A percentile compares a stretch with the other conserved stretches of the same genome.
phyloP scores from a whole-genome alignment of 768 basidiomycete genomes.

The Boletales sp. region DNA sequence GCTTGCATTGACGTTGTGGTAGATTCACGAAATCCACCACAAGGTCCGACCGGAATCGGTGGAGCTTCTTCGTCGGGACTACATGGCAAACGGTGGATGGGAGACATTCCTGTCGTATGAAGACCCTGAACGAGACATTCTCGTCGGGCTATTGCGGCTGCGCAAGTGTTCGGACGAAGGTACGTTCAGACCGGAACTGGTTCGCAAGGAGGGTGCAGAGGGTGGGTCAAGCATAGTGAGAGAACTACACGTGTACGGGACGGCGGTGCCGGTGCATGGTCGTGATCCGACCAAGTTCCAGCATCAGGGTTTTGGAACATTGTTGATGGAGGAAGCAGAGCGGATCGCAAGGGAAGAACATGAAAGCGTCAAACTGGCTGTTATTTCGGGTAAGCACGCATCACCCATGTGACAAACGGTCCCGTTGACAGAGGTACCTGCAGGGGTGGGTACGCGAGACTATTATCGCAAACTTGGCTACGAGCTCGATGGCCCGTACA shows the following conservation, averaged over 20 bases:
- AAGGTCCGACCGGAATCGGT: slow-evolving; percentile 94
- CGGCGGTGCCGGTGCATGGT: slow-evolving; percentile 95
- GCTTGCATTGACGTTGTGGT: slow-evolving; percentile 4
- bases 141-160: slow-evolving; percentile 87
- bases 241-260: slow-evolving; percentile 97
- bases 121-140: slow-evolving; percentile 94
- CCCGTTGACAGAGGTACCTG: slow-evolving; percentile 2
- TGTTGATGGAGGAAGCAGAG: slow-evolving; percentile 99
- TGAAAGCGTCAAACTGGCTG: slow-evolving; percentile 92
- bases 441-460: slow-evolving; percentile 93
- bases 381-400: slow-evolving; percentile 81
- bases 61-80: slow-evolving; percentile 93
- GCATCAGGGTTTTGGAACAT: slow-evolving; percentile 93
- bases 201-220: slow-evolving; percentile 61
- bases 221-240: slow-evolving; percentile 90
- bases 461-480: slow-evolving; percentile 96
- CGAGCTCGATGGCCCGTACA: slow-evolving; percentile 94
- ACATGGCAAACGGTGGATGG: slow-evolving; percentile 97
- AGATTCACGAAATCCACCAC: slow-evolving; percentile 99
- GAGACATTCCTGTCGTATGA: slow-evolving; percentile 99
- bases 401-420: background rate
- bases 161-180: slow-evolving; percentile 97
- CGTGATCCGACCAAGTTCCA: slow-evolving; percentile 98
- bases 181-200: slow-evolving; percentile 91
- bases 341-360: slow-evolving; percentile 97